Conservation (phyloP, 495 filamentous ascomycete genomes). For the Recurvomyces mirabilis region DNA sequence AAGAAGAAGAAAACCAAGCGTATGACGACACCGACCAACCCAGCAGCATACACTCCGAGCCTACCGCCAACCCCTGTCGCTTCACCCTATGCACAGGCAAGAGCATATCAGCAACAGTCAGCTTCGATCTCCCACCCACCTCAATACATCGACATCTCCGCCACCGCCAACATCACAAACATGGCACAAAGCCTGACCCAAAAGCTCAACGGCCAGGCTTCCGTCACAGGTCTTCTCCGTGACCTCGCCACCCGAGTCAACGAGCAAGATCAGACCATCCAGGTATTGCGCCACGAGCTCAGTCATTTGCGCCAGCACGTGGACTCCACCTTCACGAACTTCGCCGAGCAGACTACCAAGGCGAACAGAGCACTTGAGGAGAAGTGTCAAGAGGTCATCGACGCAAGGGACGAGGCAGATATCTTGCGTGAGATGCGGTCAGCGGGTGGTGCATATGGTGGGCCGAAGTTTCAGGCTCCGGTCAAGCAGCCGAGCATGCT, state of each 20-base stretch:
- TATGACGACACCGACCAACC: no score
- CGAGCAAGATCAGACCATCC: background rate
- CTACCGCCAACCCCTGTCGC: no score
- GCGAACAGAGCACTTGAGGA: background rate
- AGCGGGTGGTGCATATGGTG: background rate
- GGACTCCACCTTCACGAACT: background rate
- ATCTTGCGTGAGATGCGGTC: no score
- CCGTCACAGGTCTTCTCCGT: background rate
- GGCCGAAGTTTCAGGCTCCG: background rate
- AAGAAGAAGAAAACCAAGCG: no score
- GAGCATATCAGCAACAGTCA: no score
- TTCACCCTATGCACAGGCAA: no score
- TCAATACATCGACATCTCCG: no score
- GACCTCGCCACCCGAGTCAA: background rate
- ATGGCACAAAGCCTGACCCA: background rate
- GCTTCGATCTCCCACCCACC: no score
- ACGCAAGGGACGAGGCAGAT: background rate
- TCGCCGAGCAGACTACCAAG: background rate
- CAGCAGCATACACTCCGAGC: no score
- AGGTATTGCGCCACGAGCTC: background rate
- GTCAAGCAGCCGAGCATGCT: background rate
- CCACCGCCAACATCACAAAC: background rate
- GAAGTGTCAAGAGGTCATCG: constrained; percentile 1
- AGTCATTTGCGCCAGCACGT: background rate
- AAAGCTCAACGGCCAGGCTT: background rate